phyloP scores from a whole-genome alignment of 2,329 filamentous ascomycete species.

The Paecilomyces formosus region DNA sequence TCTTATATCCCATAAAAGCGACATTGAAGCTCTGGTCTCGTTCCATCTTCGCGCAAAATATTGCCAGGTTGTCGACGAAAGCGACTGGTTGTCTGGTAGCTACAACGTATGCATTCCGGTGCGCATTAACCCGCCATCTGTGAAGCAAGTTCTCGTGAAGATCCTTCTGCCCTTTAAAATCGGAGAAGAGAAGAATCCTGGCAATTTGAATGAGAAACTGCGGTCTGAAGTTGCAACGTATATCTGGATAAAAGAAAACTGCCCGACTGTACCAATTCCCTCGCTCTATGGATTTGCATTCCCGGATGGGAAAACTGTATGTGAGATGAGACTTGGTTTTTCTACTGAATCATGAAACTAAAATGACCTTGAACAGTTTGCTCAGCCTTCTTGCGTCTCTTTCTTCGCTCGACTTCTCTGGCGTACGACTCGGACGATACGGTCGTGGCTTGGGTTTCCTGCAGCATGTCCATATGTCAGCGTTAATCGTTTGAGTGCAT shows the following conservation, averaged over 20 bases:
- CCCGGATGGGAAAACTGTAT: constrained; percentile 18
- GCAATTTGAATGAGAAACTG: constrained; percentile 37
- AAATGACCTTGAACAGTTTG: too few relatives aligned
- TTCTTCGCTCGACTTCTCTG: not conserved
- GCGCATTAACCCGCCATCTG: not conserved
- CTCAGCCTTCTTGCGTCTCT: not conserved
- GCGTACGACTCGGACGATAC: not conserved
- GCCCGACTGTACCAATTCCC: constrained; percentile 29
- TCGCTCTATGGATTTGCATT: constrained; percentile 28
- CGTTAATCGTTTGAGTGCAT: not conserved
- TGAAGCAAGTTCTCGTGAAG: constrained; percentile 13
- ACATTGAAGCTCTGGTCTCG: constrained; percentile 18
- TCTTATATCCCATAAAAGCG: constrained; percentile 8
- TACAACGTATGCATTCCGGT: constrained; percentile 11
- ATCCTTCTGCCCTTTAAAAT: constrained; percentile 22
- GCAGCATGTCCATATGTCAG: not conserved
- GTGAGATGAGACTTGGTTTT: not conserved
- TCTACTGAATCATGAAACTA: not conserved
- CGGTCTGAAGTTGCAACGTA: constrained; percentile 35
- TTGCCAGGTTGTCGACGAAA: constrained; percentile 9
- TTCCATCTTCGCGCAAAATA: constrained; percentile 15
- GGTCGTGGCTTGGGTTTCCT: not conserved
- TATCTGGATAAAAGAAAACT: constrained; percentile 32
- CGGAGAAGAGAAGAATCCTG: constrained; percentile 29
- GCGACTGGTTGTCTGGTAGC: constrained; percentile 13